These are phyloP conservation scores for Amphicarpaea edgeworthii DNA, from an alignment of 306 rosid genomes.

Conservation along the genomic window DNA sequence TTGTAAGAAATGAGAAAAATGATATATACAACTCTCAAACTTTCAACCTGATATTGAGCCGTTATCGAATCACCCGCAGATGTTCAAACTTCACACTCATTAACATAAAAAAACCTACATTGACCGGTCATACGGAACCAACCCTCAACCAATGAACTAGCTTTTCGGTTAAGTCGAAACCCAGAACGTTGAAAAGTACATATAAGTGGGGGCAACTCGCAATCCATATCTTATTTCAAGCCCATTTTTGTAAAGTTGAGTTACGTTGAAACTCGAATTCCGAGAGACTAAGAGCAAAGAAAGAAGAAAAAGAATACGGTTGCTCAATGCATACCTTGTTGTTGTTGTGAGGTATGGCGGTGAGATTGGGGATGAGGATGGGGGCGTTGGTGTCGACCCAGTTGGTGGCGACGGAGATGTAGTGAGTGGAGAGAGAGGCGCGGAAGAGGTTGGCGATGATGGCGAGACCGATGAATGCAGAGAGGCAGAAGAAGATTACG, in stretches of 20 bases:
- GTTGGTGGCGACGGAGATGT: constrained; percentile 53
- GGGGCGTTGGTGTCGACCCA: constrained; percentile 51
- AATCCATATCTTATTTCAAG: not conserved
- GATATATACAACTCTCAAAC: too few species aligned
- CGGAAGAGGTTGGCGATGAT: constrained; percentile 63
- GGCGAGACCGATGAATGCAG: constrained; percentile 52
- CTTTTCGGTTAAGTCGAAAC: too few species aligned
- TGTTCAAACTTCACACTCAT: too few species aligned
- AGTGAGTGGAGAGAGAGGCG: constrained; percentile 59
- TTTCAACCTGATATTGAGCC: too few species aligned
- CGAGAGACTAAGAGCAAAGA: not conserved
- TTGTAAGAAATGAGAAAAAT: too few species aligned
- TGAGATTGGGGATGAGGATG: constrained; percentile 44
- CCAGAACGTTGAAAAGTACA: too few species aligned
- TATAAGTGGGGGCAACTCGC: not conserved
- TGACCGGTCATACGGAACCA: too few species aligned
- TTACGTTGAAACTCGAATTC: not conserved
- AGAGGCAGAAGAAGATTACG: constrained; percentile 50
- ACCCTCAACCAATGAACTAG: too few species aligned
- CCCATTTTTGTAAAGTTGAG: too few species aligned
- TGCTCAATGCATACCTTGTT: not conserved
- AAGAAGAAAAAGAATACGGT: not conserved
- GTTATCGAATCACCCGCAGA: too few species aligned
- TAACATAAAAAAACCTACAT: too few species aligned
- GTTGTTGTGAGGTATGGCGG: not conserved